Base-by-base conservation (phyloP, 495 filamentous ascomycete species). In the Neurospora sp. region DNA sequence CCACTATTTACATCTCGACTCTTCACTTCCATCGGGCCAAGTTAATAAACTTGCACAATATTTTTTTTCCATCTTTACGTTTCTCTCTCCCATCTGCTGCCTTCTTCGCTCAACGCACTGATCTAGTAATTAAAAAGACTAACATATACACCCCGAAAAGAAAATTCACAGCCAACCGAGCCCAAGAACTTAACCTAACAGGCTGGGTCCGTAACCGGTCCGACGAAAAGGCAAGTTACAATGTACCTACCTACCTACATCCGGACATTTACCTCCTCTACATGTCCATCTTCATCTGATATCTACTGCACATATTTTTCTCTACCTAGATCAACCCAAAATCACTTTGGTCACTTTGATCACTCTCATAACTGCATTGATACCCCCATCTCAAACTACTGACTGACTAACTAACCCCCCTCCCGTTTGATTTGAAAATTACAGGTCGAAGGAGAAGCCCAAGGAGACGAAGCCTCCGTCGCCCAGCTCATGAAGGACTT, bases 381-480 rank as follows among this genome's bases (percentile, higher is more conserved):
- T 31, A 31, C 27, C 27, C 27, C 27, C 27, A 31, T 31, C 27
- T 31, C 27, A 31, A 31, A 31, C 27, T 31, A 31, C 27, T 37
- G 16, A 44, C 16, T n/a, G 2, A 20, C 42, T 9, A 4, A 45
- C n/a, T 45, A 8, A 45, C 42, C 1, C 42, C 8, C 42, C 1
- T 45, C n/a, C 4, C 42, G 1, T 9, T 8, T 45, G 8, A 20
- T 0, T 20, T 18, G 0, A 35, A 35, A 20, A 47, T 2, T 16
- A 39, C 73, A 96, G 91, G 94, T 98, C n/a, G 89, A 91, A 79
- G 94, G 94, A 47, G 94, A 98, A 82, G 93, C 90, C 3, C 94
- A 98, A 77, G 94, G 94, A 40, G 81, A 86, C 16, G 85, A 89
- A 10, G 84, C 88, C 12, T 79, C 84, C 5, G 76, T 98, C 53